These are phyloP conservation scores for Friedmanniomyces simplex DNA, from an alignment of 495 filamentous ascomycete species.

Conservation along the genomic window DNA sequence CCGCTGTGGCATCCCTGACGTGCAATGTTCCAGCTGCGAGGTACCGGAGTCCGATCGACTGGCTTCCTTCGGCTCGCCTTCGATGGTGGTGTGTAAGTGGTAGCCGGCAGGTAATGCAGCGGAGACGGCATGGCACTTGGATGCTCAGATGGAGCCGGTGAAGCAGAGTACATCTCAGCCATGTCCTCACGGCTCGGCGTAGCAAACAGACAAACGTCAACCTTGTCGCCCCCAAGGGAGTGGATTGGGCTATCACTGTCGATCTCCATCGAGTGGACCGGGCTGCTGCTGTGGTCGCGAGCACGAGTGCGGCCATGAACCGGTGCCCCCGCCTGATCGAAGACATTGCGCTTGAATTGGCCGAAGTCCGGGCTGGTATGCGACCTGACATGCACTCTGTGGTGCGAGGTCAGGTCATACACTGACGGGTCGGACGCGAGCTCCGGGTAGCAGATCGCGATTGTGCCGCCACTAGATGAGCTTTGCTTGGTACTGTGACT, in stretches of 20 bases:
- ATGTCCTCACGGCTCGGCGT: not conserved
- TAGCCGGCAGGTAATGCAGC: conserved; percentile 13
- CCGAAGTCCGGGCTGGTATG: not conserved
- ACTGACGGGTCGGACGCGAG: conserved; percentile 7
- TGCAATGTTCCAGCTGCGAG: not conserved
- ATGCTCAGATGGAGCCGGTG: conserved; percentile 10
- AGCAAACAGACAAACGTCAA: not conserved
- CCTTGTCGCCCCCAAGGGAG: not conserved
- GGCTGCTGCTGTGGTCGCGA: conserved; percentile 10
- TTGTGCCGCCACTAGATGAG: conserved; percentile 6
- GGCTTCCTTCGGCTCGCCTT: not conserved
- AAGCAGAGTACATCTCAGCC: not conserved
- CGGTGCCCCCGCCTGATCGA: not conserved
- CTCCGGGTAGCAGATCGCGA: conserved; percentile 13
- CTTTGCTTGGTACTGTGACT: not conserved
- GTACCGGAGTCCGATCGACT: not conserved
- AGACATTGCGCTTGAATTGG: not conserved
- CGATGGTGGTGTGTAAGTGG: conserved; percentile 11
- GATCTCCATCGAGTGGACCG: conserved; percentile 1
- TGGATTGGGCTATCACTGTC: not conserved
- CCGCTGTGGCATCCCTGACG: not conserved
- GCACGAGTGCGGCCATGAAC: conserved; percentile 7
- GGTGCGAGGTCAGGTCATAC: not conserved
- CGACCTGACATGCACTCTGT: not conserved
- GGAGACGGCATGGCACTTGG: conserved; percentile 17